phyloP scores from a whole-genome alignment of 345 rosid species.

The sweet orange (Citrus sinensis) region DNA sequence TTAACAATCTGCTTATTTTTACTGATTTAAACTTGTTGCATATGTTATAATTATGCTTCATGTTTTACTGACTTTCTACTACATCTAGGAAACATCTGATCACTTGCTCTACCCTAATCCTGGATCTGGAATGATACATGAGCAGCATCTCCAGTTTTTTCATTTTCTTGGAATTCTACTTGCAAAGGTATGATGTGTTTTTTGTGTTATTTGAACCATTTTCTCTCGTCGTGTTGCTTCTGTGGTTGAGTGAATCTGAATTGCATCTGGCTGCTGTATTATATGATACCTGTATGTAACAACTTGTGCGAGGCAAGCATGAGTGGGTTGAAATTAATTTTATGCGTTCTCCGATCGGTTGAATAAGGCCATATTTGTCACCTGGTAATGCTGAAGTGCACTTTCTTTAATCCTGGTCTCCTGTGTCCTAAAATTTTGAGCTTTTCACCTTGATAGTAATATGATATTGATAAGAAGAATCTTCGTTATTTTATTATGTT shows the following conservation, averaged over 20 bases:
- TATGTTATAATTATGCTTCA: not conserved
- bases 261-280: not conserved
- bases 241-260: not conserved
- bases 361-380: not conserved
- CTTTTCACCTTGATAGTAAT: not conserved
- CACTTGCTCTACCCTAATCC: constrained; percentile 98
- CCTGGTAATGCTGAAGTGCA: not conserved
- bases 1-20: not conserved
- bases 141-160: constrained; percentile 94
- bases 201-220: not conserved
- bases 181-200: constrained; percentile 56
- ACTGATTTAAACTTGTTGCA: not conserved
- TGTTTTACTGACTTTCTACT: constrained; percentile 11
- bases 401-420: not conserved
- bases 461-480: not conserved
- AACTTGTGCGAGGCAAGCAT: not conserved
- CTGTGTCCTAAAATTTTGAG: not conserved
- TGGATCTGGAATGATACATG: constrained; percentile 96
- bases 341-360: not conserved
- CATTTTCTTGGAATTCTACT: constrained; percentile 93
- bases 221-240: not conserved
- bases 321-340: not conserved
- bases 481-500: not conserved
- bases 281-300: not conserved
- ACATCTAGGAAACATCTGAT: constrained; percentile 85